Percentiles rank a stretch among this genome's conserved stretches.
These are phyloP conservation scores for Beauveria medogensis DNA, from an alignment of 2,329 filamentous ascomycete genomes.

Conservation along the genomic window DNA sequence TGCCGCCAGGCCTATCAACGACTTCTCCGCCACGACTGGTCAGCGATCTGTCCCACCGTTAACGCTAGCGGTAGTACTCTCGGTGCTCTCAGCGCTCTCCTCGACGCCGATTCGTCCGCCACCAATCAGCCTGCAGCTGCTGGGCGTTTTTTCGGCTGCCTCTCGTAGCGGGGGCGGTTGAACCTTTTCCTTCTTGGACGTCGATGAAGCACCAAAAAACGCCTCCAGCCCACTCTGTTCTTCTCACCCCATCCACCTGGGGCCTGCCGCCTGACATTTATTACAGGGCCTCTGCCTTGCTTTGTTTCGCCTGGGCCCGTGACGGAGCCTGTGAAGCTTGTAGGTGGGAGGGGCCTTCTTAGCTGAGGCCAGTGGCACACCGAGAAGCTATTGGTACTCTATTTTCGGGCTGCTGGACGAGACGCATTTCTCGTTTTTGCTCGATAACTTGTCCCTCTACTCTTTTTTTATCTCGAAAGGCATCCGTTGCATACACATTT, in stretches of 20 bases:
- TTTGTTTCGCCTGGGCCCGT: not conserved
- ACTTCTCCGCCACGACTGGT: slow-evolving; percentile 4
- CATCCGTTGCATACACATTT: not conserved
- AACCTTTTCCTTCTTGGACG: not conserved
- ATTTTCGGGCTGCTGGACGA: not conserved
- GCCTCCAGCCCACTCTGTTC: not conserved
- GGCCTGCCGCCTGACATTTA: not conserved
- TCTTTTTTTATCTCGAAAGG: not conserved
- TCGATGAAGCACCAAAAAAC: not conserved
- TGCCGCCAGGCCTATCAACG: not conserved
- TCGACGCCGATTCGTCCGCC: slow-evolving; percentile 6
- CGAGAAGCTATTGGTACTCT: not conserved
- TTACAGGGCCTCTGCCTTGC: slow-evolving; percentile 7
- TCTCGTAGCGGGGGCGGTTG: slow-evolving; percentile 2
- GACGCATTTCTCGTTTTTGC: not conserved
- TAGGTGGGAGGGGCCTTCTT: slow-evolving; percentile 1
- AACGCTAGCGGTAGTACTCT: not conserved
- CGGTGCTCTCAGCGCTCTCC: not conserved
- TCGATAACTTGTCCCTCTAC: not conserved
- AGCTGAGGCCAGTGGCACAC: not conserved
- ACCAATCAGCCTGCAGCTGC: slow-evolving; percentile 8
- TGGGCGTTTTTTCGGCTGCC: slow-evolving; percentile 8
- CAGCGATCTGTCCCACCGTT: not conserved
- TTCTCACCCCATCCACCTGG: not conserved
- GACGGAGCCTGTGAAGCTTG: not conserved